phyloP scores from a whole-genome alignment of 2,329 filamentous ascomycete species.

The Diplocarpon rosae region DNA sequence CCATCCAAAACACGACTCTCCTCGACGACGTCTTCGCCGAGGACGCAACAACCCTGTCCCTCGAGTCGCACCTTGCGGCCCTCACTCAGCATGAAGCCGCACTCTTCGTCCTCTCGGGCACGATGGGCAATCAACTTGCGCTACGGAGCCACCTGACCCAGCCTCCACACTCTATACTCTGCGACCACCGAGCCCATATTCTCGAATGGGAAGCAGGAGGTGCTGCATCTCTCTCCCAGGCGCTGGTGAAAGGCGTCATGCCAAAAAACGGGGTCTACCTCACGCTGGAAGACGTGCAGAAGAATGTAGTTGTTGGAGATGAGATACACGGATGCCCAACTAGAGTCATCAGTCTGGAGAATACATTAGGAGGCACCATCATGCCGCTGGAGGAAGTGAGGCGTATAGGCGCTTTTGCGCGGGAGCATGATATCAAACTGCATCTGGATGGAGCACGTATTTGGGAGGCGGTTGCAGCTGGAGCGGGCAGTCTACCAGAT shows the following conservation, averaged over 20 bases:
- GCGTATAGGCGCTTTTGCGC: conserved; percentile 61
- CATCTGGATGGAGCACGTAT: conserved; percentile 73
- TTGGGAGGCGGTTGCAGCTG: conserved; percentile 70
- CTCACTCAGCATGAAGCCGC: conserved; percentile 67
- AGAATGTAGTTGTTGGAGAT: conserved; percentile 50
- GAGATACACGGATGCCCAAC: conserved; percentile 75
- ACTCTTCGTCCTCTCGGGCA: conserved; percentile 77
- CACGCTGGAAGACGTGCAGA: conserved; percentile 51
- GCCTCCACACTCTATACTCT: conserved; percentile 71
- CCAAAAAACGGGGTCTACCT: conserved; percentile 60
- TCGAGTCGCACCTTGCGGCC: conserved; percentile 64
- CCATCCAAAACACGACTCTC: conserved; percentile 63
- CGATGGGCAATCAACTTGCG: conserved; percentile 88
- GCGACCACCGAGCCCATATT: conserved; percentile 71
- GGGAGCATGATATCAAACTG: conserved; percentile 50
- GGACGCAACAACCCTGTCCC: conserved; percentile 63
- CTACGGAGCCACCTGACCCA: conserved; percentile 66
- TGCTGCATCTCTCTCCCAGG: conserved; percentile 58
- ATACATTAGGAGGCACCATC: conserved; percentile 70
- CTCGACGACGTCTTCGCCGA: conserved; percentile 77
- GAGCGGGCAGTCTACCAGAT: conserved; percentile 54
- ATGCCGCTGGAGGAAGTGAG: conserved; percentile 63
- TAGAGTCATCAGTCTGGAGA: conserved; percentile 71
- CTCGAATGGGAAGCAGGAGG: conserved; percentile 55
- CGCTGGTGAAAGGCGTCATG: conserved; percentile 53